Conservation (phyloP, 1,284 basidiomycete species). For the Leccinum angustisporum region DNA sequence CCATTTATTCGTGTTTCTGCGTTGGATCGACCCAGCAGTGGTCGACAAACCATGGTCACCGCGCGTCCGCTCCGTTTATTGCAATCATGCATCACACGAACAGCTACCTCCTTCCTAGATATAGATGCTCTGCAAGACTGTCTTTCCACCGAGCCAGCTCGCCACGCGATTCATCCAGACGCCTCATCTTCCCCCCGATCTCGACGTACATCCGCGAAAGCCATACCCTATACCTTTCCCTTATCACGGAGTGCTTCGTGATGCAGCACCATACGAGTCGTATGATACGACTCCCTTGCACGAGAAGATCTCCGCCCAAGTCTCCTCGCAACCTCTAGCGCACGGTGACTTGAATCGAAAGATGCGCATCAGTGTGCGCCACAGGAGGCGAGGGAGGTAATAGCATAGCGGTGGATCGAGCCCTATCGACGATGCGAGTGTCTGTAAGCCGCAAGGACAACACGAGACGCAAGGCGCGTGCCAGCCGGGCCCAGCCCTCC, state of each 20-base stretch:
- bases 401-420: slow-evolving; percentile 60
- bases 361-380: slow-evolving; percentile 53
- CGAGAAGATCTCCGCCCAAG: slow-evolving; percentile 44
- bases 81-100: neutral
- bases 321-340: slow-evolving; percentile 54
- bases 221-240: slow-evolving; percentile 29
- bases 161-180: slow-evolving; percentile 44
- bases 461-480: neutral
- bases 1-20: too few species aligned
- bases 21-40: neutral
- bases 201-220: slow-evolving; percentile 29
- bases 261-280: slow-evolving; percentile 62
- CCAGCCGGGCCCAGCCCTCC: too few species aligned
- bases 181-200: slow-evolving; percentile 41
- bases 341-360: slow-evolving; percentile 42
- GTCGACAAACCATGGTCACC: neutral
- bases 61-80: neutral
- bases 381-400: slow-evolving; percentile 56
- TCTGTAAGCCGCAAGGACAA: neutral
- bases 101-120: slow-evolving; percentile 10
- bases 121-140: slow-evolving; percentile 11
- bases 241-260: slow-evolving; percentile 38
- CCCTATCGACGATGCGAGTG: slow-evolving; percentile 40
- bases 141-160: slow-evolving; percentile 29
- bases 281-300: slow-evolving; percentile 52